Percentiles rank a stretch among this genome's conserved stretches.
Evolutionary conservation across 768 basidiomycete genomes (phyloP).

Genomic region (Pleurotus sapidus): DNA sequence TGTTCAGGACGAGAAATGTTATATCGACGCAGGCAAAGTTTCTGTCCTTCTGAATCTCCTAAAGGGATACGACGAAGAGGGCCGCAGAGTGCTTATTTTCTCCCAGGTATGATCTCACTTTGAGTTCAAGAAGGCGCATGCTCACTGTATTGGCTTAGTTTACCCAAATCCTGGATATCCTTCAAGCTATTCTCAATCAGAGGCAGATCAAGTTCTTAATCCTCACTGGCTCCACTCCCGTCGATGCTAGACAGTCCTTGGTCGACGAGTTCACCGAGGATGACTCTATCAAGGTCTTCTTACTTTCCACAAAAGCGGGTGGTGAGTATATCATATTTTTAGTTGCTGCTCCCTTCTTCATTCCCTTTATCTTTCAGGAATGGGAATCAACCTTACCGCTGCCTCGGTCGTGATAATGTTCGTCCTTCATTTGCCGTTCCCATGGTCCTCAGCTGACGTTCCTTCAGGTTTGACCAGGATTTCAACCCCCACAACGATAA

Average conservation of each 20-base stretch:
- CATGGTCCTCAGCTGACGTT: not conserved
- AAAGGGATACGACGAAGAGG: constrained; percentile 58
- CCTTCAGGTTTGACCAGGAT: constrained; percentile 87
- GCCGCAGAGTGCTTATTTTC: constrained; percentile 87
- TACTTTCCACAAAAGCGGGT: constrained; percentile 90
- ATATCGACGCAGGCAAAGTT: constrained; percentile 88
- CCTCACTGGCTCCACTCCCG: constrained; percentile 90
- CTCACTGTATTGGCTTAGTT: constrained; percentile 50
- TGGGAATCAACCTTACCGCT: constrained; percentile 96
- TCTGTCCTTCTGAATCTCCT: constrained; percentile 70
- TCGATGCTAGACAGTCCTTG: constrained; percentile 88
- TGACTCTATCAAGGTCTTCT: constrained; percentile 81
- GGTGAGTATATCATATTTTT: constrained; percentile 28
- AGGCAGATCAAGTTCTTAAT: constrained; percentile 73
- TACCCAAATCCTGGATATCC: constrained; percentile 92
- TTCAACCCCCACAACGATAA: constrained; percentile 98
- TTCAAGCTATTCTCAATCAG: constrained; percentile 77
- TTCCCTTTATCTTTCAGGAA: constrained; percentile 36
- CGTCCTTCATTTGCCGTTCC: constrained; percentile 18
- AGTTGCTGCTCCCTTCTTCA: not conserved
- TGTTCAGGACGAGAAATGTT: constrained; percentile 70
- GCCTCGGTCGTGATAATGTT: constrained; percentile 94
- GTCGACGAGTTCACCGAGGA: constrained; percentile 97
- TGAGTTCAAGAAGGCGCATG: not conserved
- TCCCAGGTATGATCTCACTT: constrained; percentile 70